Percentiles rank a stretch among this genome's conserved stretches.
Evolutionary conservation across 2,329 filamentous ascomycete species (phyloP).

Genomic region (Orbilia oligospora): DNA sequence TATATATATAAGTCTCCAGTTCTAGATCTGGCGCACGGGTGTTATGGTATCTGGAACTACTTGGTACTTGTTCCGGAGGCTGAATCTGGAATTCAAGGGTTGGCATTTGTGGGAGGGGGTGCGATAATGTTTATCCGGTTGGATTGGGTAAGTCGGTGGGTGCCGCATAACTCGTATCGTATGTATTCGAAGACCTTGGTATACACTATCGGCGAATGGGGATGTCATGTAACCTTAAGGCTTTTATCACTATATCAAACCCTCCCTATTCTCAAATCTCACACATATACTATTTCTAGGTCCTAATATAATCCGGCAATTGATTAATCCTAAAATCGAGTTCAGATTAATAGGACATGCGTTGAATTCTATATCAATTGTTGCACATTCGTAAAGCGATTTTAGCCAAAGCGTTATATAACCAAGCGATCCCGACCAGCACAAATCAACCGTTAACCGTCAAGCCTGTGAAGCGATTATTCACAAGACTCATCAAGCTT

Average conservation of each 20-base stretch:
- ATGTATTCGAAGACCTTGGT: not conserved
- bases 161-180: not conserved
- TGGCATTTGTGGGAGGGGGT: not conserved
- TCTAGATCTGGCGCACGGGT: conserved; percentile 13
- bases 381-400: not conserved
- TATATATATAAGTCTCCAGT: not conserved
- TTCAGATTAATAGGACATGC: not conserved
- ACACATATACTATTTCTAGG: too few species aligned
- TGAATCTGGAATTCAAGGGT: conserved; percentile 7
- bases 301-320: too few species aligned
- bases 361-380: not conserved
- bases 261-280: not conserved
- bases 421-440: conserved; percentile 9
- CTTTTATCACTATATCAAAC: not conserved
- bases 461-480: conserved; percentile 11
- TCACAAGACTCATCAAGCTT: conserved; percentile 19
- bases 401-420: conserved; percentile 3
- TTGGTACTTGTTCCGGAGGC: conserved; percentile 25
- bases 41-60: conserved; percentile 2
- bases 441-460: not conserved
- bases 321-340: too few species aligned
- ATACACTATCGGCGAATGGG: not conserved
- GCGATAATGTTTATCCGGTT: conserved; percentile 48
- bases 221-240: not conserved
- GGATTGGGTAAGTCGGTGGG: not conserved